Conservation (phyloP, 2,329 filamentous ascomycete genomes). For the Cercospora brassicicola region DNA sequence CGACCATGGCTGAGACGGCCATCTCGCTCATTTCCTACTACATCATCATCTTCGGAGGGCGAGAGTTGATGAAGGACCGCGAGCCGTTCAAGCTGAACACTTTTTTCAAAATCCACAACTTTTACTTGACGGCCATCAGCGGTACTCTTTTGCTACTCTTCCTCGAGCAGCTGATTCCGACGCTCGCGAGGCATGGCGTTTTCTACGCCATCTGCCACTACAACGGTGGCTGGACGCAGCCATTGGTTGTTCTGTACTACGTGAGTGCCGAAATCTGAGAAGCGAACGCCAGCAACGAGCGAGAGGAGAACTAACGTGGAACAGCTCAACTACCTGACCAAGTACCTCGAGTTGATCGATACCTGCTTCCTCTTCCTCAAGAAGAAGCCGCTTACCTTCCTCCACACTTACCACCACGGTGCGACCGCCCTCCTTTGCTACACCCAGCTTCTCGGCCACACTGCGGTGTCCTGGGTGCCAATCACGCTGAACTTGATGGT, state of each 20-base stretch:
- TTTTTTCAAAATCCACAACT: slow-evolving; percentile 95
- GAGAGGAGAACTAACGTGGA: slow-evolving; percentile 13
- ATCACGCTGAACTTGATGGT: slow-evolving; percentile 91
- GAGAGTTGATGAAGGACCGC: slow-evolving; percentile 86
- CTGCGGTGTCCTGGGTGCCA: slow-evolving; percentile 90
- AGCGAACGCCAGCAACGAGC: not conserved
- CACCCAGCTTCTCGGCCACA: slow-evolving; percentile 90
- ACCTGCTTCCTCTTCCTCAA: slow-evolving; percentile 97
- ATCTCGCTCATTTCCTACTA: slow-evolving; percentile 88
- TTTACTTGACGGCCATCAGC: slow-evolving; percentile 86
- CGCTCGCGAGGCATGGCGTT: slow-evolving; percentile 73
- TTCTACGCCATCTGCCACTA: slow-evolving; percentile 84
- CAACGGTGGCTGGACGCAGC: slow-evolving; percentile 89
- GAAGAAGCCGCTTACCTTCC: slow-evolving; percentile 99
- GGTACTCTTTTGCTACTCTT: slow-evolving; percentile 78
- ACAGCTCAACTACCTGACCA: slow-evolving; percentile 96
- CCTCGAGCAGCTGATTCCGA: slow-evolving; percentile 86
- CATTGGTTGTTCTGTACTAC: slow-evolving; percentile 92
- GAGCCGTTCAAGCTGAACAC: slow-evolving; percentile 82
- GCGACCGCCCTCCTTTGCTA: slow-evolving; percentile 97
- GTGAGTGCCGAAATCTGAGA: slow-evolving; percentile 56
- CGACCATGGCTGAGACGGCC: slow-evolving; percentile 78
- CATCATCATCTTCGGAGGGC: slow-evolving; percentile 85
- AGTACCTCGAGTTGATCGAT: slow-evolving; percentile 93
- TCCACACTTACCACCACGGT: slow-evolving; percentile 98